Evolutionary conservation across 345 rosid genomes (phyloP).

Genomic region (Pugionium cornutum): DNA sequence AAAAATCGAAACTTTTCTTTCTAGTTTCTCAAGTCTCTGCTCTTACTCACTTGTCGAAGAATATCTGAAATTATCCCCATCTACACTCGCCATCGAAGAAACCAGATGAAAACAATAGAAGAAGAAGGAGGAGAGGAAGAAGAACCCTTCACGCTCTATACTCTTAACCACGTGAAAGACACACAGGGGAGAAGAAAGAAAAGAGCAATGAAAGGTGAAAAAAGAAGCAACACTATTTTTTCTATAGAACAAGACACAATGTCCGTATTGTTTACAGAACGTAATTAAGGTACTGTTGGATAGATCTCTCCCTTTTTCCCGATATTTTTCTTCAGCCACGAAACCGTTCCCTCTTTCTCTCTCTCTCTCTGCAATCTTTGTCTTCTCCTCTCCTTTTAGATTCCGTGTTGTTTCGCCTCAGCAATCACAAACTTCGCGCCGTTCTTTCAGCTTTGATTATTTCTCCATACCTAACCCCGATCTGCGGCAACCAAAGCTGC

Average conservation of each 20-base stretch:
- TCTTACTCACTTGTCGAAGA: constrained; percentile 47
- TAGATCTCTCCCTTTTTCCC: constrained; percentile 14
- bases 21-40: not conserved
- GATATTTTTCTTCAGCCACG: constrained; percentile 15
- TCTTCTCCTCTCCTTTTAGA: constrained; percentile 30
- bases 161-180: constrained; percentile 51
- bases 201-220: constrained; percentile 51
- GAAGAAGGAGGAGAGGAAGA: constrained; percentile 1
- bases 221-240: constrained; percentile 14
- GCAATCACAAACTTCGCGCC: constrained; percentile 36
- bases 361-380: constrained; percentile 1
- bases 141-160: constrained; percentile 30
- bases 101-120: constrained; percentile 17
- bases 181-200: constrained; percentile 37
- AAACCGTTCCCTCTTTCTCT: constrained; percentile 31
- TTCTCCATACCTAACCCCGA: constrained; percentile 30
- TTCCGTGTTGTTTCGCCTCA: constrained; percentile 34
- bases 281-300: constrained; percentile 36
- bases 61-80: constrained; percentile 41
- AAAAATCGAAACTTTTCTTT: not conserved
- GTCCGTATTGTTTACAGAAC: constrained; percentile 42
- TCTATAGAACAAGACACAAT: constrained; percentile 31
- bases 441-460: constrained; percentile 16
- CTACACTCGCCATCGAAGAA: constrained; percentile 53
- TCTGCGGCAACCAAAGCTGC: constrained; percentile 34